Evolutionary conservation across 176 grass and related monocot species (phyloP), one percentile per base, ranked within the genome.

Genomic region (Melocanna baccifera): DNA sequence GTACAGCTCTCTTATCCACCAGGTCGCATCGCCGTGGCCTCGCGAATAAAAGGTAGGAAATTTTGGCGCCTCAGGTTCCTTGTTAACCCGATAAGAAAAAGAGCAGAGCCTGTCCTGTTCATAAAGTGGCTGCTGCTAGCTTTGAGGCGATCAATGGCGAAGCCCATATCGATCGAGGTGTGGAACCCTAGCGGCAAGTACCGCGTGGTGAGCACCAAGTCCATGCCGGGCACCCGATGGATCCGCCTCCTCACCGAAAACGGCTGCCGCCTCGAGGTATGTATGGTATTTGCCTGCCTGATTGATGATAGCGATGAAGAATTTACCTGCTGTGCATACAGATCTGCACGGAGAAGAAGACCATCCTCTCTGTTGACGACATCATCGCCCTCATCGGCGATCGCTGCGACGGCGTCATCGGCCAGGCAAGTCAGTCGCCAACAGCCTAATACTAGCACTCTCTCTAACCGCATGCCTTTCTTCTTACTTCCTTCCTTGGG

Each of bases 121-220:
- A n/a, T n/a, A n/a, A n/a, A n/a, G n/a, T n/a, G n/a, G n/a, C n/a
- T n/a, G n/a, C 36, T 41, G 32, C 73, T 9, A 4, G 30, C 28
- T 19, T 48, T n/a, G 51, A 20, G 51, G 20, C 20, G 5, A 8
- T 36, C 22, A 6, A 91, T 94, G 90, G 91, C 92, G 9, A 98
- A 93, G 76, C 96, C 96, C 0, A 93, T 98, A 58, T 92, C 91
- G 7, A 88, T 98, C 3, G 83, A 98, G 85, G 96, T 95, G 2
- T 98, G 96, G 96, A 98, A 98, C 85, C 91, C 92, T 3, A 98
- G 83, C 40, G 95, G 96, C 22, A 95, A 78, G 87, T 93, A 95
- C 53, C 88, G 92, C 32, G 91, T 98, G 16, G 86, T 95, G 32
- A 98, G 96, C 89, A 98, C 96, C 79, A 98, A 98, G 79, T 84